Percentiles rank a stretch among this genome's conserved stretches.
Conservation (phyloP, 495 filamentous ascomycete genomes). For the Aspergillus bertholletiae region DNA sequence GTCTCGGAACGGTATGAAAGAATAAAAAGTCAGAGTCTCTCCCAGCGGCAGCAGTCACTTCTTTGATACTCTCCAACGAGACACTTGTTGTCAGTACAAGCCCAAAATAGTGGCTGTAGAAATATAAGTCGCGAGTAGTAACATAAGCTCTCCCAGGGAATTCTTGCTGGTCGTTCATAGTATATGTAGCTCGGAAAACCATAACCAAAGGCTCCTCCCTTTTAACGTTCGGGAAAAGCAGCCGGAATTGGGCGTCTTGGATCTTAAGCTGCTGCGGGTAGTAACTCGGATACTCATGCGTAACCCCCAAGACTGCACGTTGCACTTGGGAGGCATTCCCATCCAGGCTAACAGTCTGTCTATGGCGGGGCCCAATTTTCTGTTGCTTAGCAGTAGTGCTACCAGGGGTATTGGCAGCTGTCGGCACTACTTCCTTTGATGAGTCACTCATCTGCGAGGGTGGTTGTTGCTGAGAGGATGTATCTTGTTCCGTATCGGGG, state of each 20-base stretch:
- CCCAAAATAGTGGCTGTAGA: constrained; percentile 94
- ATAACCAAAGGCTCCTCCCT: constrained; percentile 74
- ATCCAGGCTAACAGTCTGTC: constrained; percentile 80
- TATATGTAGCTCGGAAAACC: constrained; percentile 73
- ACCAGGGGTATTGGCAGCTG: constrained; percentile 16
- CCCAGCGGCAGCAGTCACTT: constrained; percentile 86
- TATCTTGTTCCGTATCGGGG: constrained; percentile 34
- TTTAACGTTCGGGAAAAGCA: constrained; percentile 80
- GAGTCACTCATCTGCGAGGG: constrained; percentile 30
- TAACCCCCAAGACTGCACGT: constrained; percentile 31
- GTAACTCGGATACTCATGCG: constrained; percentile 67
- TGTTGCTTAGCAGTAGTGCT: constrained; percentile 7
- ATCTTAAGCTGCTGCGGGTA: constrained; percentile 81
- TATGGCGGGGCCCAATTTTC: constrained; percentile 47
- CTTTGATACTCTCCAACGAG: constrained; percentile 68
- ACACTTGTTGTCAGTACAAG: constrained; percentile 78
- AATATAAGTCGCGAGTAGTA: constrained; percentile 81
- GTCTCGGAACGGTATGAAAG: constrained; percentile 67
- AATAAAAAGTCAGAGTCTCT: constrained; percentile 92
- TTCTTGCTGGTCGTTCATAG: constrained; percentile 71
- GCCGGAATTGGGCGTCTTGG: constrained; percentile 89
- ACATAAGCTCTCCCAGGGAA: constrained; percentile 87
- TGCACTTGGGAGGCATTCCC: constrained; percentile 47
- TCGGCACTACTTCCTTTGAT: constrained; percentile 17
- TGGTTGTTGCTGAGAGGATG: constrained; percentile 18